Evolutionary conservation across 2,329 filamentous ascomycete genomes (phyloP).

Genomic region (Onygenales sp.): DNA sequence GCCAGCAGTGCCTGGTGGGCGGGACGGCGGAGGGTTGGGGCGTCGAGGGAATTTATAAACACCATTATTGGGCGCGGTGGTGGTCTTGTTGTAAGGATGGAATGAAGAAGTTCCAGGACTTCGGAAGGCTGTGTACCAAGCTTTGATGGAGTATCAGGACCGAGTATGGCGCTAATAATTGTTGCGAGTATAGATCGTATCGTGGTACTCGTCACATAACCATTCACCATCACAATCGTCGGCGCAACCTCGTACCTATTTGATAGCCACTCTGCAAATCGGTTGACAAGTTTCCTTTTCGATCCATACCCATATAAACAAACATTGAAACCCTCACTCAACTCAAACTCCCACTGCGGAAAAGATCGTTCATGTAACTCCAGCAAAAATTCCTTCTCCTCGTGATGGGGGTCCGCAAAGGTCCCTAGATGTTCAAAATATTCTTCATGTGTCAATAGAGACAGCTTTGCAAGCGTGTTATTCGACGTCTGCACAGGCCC

Average conservation of each 20-base stretch:
- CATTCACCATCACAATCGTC: slow-evolving; percentile 76
- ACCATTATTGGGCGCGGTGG: slow-evolving; percentile 47
- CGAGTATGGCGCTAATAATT: slow-evolving; percentile 53
- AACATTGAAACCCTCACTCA: slow-evolving; percentile 75
- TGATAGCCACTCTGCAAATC: slow-evolving; percentile 65
- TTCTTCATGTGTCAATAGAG: slow-evolving; percentile 80
- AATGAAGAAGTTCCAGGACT: slow-evolving; percentile 58
- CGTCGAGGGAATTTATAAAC: slow-evolving; percentile 80
- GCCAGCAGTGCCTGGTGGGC: slow-evolving; percentile 64
- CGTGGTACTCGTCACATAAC: slow-evolving; percentile 50
- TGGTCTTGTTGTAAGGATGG: slow-evolving; percentile 46
- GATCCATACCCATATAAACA: slow-evolving; percentile 91
- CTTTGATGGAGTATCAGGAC: slow-evolving; percentile 35
- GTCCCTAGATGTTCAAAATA: slow-evolving; percentile 64
- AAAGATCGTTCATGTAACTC: slow-evolving; percentile 72
- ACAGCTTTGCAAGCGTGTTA: slow-evolving; percentile 66
- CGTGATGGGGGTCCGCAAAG: slow-evolving; percentile 58
- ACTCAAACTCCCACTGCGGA: slow-evolving; percentile 85
- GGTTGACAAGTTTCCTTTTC: slow-evolving; percentile 64
- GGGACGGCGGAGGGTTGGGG: slow-evolving; percentile 61
- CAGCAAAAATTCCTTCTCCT: slow-evolving; percentile 62
- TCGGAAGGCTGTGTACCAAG: slow-evolving; percentile 57
- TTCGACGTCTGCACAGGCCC: slow-evolving; percentile 76
- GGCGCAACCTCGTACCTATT: slow-evolving; percentile 24
- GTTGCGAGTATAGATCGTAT: slow-evolving; percentile 43